Evolutionary conservation across 2,329 filamentous ascomycete species (phyloP).

Genomic region (Beauveria caledonica): DNA sequence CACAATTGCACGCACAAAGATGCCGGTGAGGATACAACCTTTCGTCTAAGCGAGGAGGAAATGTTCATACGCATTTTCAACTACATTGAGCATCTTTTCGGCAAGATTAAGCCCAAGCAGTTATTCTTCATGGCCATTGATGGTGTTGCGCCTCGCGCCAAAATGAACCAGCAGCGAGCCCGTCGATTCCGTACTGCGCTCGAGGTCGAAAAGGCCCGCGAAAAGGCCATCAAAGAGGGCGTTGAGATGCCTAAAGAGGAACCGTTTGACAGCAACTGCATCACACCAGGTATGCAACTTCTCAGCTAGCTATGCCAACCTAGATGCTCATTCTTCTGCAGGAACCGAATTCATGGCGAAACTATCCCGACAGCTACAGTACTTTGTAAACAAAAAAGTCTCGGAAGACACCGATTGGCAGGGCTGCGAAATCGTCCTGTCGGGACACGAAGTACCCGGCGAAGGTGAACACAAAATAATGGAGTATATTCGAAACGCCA

Average conservation of each 20-base stretch:
- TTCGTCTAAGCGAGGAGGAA: constrained; percentile 91
- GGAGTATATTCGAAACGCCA: constrained; percentile 98
- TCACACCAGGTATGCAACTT: constrained; percentile 63
- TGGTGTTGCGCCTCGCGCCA: constrained; percentile 91
- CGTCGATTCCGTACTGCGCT: constrained; percentile 90
- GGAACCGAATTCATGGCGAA: constrained; percentile 95
- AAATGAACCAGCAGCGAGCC: constrained; percentile 99
- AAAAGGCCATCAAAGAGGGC: constrained; percentile 85
- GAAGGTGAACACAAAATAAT: constrained; percentile 99
- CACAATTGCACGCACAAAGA: constrained; percentile 99
- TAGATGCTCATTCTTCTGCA: constrained; percentile 18
- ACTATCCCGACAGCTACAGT: constrained; percentile 86
- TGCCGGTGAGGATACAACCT: constrained; percentile 74
- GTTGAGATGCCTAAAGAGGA: constrained; percentile 91
- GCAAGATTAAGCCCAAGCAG: constrained; percentile 97
- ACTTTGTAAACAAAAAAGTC: constrained; percentile 98
- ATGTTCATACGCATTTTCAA: constrained; percentile 99
- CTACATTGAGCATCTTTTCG: constrained; percentile 97
- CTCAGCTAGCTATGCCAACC: neutral
- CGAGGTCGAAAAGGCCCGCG: constrained; percentile 79
- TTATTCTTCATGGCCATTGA: constrained; percentile 99
- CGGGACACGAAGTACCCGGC: constrained; percentile 93
- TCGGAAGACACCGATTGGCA: constrained; percentile 98
- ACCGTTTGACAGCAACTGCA: constrained; percentile 97
- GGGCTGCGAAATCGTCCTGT: constrained; percentile 89